phyloP scores from a whole-genome alignment of 306 rosid species.

The Prunus davidiana region DNA sequence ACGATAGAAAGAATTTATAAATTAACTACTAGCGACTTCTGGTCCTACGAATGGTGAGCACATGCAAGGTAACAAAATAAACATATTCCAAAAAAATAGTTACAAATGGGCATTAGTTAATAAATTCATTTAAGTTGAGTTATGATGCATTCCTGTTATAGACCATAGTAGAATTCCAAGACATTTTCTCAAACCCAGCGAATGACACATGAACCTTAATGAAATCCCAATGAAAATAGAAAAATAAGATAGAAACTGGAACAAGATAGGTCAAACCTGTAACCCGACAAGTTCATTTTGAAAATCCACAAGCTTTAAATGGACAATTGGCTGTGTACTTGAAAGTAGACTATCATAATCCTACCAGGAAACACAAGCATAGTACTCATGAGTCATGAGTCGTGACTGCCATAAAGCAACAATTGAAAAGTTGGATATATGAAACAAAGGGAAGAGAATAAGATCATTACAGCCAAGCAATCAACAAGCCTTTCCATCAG shows the following conservation, averaged over 20 bases:
- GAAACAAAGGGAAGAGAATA: conserved; percentile 12
- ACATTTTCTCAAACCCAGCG: not conserved
- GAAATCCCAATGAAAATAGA: not conserved
- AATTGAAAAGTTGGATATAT: not conserved
- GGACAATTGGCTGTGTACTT: conserved; percentile 54
- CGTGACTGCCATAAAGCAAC: not conserved
- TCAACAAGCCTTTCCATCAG: conserved; percentile 89
- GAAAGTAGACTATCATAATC: conserved; percentile 79
- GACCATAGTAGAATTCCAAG: too few relatives aligned
- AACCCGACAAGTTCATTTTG: conserved; percentile 61
- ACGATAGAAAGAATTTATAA: not conserved
- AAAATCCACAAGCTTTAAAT: conserved; percentile 66
- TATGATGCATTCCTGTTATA: too few relatives aligned
- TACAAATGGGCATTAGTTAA: too few relatives aligned
- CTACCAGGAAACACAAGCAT: conserved; percentile 46
- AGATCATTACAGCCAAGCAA: conserved; percentile 90
- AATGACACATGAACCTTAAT: not conserved
- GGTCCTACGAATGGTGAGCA: too few relatives aligned
- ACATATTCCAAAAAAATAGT: too few relatives aligned
- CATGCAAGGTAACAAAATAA: not conserved
- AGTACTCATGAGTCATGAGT: not conserved
- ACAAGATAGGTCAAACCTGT: conserved; percentile 49
- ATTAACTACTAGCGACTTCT: not conserved
- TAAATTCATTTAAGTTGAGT: too few relatives aligned
- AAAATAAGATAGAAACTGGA: not conserved